A percentile compares a stretch with the other conserved stretches of the same genome.
These are phyloP conservation scores for Saitozyma sp. DNA, from an alignment of 768 basidiomycete species.

Conservation along the genomic window DNA sequence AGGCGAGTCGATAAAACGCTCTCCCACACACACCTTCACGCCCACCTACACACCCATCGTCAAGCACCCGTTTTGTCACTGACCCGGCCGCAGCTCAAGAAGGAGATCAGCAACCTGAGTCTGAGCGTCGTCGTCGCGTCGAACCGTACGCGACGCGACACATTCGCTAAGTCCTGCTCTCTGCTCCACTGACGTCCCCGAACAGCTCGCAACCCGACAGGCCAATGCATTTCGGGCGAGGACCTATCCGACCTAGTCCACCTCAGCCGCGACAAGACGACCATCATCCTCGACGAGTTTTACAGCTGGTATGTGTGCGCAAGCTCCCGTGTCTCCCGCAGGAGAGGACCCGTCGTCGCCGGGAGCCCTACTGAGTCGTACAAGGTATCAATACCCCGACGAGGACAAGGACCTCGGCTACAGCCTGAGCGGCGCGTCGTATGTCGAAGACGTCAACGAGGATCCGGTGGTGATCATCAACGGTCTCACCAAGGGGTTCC, in stretches of 20 bases:
- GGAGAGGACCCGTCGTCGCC: too few relatives aligned
- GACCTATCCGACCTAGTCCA: constrained; percentile 78
- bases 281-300: constrained; percentile 66
- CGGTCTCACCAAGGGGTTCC: constrained; percentile 92
- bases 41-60: too few relatives aligned
- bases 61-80: too few relatives aligned
- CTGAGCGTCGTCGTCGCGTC: constrained; percentile 81
- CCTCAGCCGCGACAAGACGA: constrained; percentile 73
- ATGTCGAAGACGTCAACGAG: constrained; percentile 81
- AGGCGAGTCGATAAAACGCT: constrained; percentile 51
- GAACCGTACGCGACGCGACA: constrained; percentile 60
- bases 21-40: too few relatives aligned
- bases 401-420: constrained; percentile 70
- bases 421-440: constrained; percentile 77
- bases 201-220: constrained; percentile 82
- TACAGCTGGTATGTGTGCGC: constrained; percentile 67
- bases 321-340: neutral
- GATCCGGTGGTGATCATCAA: constrained; percentile 84
- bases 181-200: neutral
- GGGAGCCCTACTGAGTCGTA: neutral
- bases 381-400: constrained; percentile 77
- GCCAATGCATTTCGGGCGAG: constrained; percentile 77
- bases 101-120: constrained; percentile 79
- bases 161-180: neutral
- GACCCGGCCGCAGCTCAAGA: constrained; percentile 57